A percentile compares a stretch with the other conserved stretches of the same genome.
These are phyloP conservation scores for Phytophthora hybrid DNA, from an alignment of 352 stramenopile genomes.

Conservation along the genomic window DNA sequence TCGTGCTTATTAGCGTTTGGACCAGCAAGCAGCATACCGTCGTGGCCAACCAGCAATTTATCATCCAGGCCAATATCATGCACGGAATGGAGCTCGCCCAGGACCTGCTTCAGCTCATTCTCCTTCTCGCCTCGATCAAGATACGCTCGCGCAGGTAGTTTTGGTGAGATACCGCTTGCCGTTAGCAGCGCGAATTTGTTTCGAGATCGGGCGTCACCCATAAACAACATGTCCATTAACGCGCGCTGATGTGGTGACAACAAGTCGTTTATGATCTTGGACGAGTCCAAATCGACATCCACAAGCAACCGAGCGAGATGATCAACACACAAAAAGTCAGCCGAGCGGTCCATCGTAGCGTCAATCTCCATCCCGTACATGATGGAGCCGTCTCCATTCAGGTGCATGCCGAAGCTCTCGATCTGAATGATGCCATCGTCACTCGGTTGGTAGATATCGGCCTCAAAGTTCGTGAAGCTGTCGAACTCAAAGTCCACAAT, in stretches of 20 bases:
- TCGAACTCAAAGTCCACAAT: slow-evolving; percentile 98
- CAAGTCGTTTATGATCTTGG: slow-evolving; percentile 96
- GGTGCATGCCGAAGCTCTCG: slow-evolving; percentile 96
- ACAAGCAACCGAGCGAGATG: slow-evolving; percentile 96
- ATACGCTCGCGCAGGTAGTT: slow-evolving; percentile 95
- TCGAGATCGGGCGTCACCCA: slow-evolving; percentile 93
- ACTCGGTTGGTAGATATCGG: slow-evolving; percentile 96
- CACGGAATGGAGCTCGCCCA: slow-evolving; percentile 95
- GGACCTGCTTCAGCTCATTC: slow-evolving; percentile 97
- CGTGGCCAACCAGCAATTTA: slow-evolving; percentile 94
- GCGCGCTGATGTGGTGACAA: slow-evolving; percentile 95
- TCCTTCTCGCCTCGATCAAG: slow-evolving; percentile 97
- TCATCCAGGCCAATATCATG: slow-evolving; percentile 97
- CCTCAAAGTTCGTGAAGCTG: slow-evolving; percentile 98
- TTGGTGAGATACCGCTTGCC: slow-evolving; percentile 96
- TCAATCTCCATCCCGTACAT: slow-evolving; percentile 94
- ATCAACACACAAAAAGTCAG: slow-evolving; percentile 97
- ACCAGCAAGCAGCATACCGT: slow-evolving; percentile 94
- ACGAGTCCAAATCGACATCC: slow-evolving; percentile 96
- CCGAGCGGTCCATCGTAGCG: slow-evolving; percentile 96
- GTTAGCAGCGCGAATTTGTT: slow-evolving; percentile 99
- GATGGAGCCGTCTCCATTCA: slow-evolving; percentile 82
- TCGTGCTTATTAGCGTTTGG: slow-evolving; percentile 94
- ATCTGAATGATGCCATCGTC: slow-evolving; percentile 96
- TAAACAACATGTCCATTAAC: slow-evolving; percentile 96